A percentile compares a stretch with the other conserved stretches of the same genome.
Evolutionary conservation across 129 eudicot genomes (phyloP).

Genomic region (Flaveria linearis): DNA sequence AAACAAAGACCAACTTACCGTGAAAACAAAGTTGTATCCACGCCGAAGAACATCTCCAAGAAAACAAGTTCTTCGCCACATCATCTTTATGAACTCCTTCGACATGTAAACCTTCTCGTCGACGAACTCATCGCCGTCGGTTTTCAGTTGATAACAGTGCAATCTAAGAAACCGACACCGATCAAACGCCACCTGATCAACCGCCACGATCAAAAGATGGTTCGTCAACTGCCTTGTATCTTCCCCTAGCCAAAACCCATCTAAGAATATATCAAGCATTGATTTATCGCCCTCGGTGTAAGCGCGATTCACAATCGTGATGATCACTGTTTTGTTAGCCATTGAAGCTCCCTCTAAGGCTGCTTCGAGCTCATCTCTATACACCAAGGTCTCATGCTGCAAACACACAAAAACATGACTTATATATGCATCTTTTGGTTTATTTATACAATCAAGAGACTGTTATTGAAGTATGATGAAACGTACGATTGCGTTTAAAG

Average conservation of each 20-base stretch:
- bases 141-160: slow-evolving; percentile 50
- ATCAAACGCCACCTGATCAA: slow-evolving; percentile 60
- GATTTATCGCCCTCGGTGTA: slow-evolving; percentile 55
- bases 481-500: slow-evolving; percentile 25
- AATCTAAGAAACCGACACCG: slow-evolving; percentile 62
- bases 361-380: slow-evolving; percentile 49
- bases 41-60: slow-evolving; percentile 55
- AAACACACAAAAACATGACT: not conserved
- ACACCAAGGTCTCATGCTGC: slow-evolving; percentile 13
- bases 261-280: slow-evolving; percentile 78
- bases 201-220: slow-evolving; percentile 62
- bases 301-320: slow-evolving; percentile 66
- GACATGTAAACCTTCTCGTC: slow-evolving; percentile 68
- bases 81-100: slow-evolving; percentile 66
- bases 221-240: slow-evolving; percentile 46
- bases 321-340: slow-evolving; percentile 59
- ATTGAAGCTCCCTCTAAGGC: slow-evolving; percentile 59
- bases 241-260: slow-evolving; percentile 83
- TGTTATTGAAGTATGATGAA: not conserved
- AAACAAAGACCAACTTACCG: slow-evolving; percentile 44
- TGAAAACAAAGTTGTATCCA: slow-evolving; percentile 68
- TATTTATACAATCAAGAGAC: not conserved
- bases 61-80: slow-evolving; percentile 77
- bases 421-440: not conserved
- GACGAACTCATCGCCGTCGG: slow-evolving; percentile 48